phyloP scores from a whole-genome alignment of 2,329 filamentous ascomycete genomes.

The Xylaria sp. region DNA sequence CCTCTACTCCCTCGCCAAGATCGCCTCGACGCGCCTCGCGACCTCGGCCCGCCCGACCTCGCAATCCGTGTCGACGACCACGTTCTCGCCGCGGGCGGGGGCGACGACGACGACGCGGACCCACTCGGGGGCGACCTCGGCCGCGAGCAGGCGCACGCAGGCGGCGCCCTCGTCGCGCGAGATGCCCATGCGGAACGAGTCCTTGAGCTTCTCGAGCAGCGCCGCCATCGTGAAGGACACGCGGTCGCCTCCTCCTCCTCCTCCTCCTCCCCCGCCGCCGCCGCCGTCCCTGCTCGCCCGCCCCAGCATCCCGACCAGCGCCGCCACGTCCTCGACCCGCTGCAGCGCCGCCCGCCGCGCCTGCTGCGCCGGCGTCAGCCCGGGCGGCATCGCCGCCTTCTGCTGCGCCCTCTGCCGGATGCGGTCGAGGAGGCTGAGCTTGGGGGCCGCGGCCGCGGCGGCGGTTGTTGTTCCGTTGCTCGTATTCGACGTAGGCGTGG shows the following conservation, averaged over 20 bases:
- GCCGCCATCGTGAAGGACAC: constrained; percentile 68
- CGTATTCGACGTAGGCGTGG: constrained; percentile 37
- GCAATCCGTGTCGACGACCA: constrained; percentile 53
- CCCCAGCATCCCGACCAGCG: constrained; percentile 68
- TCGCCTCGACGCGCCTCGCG: constrained; percentile 32
- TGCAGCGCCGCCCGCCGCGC: constrained; percentile 67
- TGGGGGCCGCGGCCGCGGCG: constrained; percentile 40
- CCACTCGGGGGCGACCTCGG: constrained; percentile 61
- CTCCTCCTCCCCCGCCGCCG: constrained; percentile 52
- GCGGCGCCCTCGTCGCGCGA: constrained; percentile 54
- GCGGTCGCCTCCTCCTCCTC: constrained; percentile 46
- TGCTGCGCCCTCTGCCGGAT: constrained; percentile 71
- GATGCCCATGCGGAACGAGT: constrained; percentile 63
- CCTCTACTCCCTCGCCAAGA: constrained; percentile 22
- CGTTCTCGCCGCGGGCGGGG: constrained; percentile 58
- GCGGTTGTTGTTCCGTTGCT: constrained; percentile 24
- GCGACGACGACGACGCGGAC: constrained; percentile 54
- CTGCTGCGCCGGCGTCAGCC: constrained; percentile 57
- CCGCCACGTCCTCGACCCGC: constrained; percentile 68
- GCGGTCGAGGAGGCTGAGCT: constrained; percentile 74
- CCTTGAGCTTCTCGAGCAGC: constrained; percentile 66
- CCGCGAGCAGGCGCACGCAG: constrained; percentile 55
- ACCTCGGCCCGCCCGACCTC: constrained; percentile 41
- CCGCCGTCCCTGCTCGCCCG: constrained; percentile 35
- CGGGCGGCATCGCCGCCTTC: constrained; percentile 46